Conservation (phyloP, 331 rosid genomes). For the Malus hybrid region DNA sequence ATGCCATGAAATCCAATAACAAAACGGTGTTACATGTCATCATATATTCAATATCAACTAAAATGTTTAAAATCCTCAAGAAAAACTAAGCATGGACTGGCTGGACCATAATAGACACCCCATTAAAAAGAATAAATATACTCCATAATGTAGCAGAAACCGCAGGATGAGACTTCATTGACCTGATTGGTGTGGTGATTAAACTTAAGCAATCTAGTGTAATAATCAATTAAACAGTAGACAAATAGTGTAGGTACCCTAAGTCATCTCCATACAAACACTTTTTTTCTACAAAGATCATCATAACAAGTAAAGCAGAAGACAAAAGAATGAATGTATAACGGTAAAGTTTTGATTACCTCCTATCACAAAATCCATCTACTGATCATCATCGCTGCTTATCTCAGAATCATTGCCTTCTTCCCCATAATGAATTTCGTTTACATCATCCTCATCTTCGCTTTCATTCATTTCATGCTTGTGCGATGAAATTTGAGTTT, state of each 20-base stretch:
- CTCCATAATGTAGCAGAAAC: background rate
- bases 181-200: background rate
- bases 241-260: background rate
- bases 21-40: background rate
- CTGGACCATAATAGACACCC: background rate
- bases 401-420: conserved; percentile 67
- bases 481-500: conserved; percentile 13
- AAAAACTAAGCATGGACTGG: background rate
- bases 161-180: background rate
- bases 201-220: background rate
- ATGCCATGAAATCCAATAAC: background rate
- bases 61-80: background rate
- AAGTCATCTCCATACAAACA: background rate
- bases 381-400: conserved; percentile 58
- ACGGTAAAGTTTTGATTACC: background rate
- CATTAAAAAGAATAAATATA: background rate
- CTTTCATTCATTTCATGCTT: conserved; percentile 25
- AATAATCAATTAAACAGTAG: background rate
- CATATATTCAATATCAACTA: background rate
- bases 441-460: conserved; percentile 43
- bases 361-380: conserved; percentile 8
- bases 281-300: background rate
- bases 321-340: background rate
- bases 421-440: conserved; percentile 45
- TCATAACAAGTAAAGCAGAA: background rate